Conservation (phyloP, 768 basidiomycete genomes). For the Leccinum fibrillosum region DNA sequence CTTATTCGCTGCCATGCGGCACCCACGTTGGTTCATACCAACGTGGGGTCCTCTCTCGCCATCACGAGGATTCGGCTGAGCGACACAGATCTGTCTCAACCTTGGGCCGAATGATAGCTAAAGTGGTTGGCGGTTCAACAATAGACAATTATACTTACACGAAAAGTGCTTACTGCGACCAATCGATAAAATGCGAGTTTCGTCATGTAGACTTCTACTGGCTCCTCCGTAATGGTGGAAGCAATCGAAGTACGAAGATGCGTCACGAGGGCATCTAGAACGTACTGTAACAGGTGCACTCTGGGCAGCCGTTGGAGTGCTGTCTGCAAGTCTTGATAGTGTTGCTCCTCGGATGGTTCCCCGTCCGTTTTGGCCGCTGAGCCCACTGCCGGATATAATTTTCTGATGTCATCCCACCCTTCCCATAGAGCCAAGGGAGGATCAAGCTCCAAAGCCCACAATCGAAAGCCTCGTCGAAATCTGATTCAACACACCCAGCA, state of each 20-base stretch:
- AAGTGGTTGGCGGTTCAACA: constrained; percentile 2
- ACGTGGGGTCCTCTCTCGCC: too few relatives aligned
- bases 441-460: constrained; percentile 91
- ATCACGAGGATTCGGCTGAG: too few relatives aligned
- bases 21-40: too few relatives aligned
- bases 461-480: constrained; percentile 9
- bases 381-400: constrained; percentile 79
- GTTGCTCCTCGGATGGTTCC: constrained; percentile 53
- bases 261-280: constrained; percentile 71
- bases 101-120: constrained; percentile 81
- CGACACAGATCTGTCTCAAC: constrained; percentile 66
- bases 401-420: constrained; percentile 88
- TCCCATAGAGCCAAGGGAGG: constrained; percentile 84
- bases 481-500: constrained; percentile 68
- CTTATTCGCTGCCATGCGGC: too few relatives aligned
- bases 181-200: constrained; percentile 81
- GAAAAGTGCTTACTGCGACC: constrained; percentile 65
- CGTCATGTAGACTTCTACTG: constrained; percentile 74
- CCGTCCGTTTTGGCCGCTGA: constrained; percentile 51
- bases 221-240: constrained; percentile 65
- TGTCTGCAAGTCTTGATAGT: constrained; percentile 55
- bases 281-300: constrained; percentile 61
- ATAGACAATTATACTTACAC: neutral
- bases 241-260: constrained; percentile 75
- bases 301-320: constrained; percentile 71